A percentile compares a stretch with the other conserved stretches of the same genome.
Conservation (phyloP, 2,329 filamentous ascomycete genomes). For the Hymenoscyphus scutula region DNA sequence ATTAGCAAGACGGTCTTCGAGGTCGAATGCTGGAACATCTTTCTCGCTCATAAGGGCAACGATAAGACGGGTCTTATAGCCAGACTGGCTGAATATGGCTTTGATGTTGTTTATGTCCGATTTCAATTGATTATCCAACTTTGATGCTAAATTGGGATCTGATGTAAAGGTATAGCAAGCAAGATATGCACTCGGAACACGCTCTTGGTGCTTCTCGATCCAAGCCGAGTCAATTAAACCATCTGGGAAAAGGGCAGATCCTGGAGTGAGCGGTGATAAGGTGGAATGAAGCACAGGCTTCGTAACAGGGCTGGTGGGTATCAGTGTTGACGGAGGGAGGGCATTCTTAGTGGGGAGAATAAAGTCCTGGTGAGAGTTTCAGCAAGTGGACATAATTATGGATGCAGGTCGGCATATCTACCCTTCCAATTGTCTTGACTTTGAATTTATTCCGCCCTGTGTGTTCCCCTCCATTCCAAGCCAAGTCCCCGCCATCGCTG, state of each 20-base stretch:
- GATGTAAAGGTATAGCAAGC: constrained; percentile 77
- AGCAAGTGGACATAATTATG: constrained; percentile 27
- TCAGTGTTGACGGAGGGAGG: constrained; percentile 49
- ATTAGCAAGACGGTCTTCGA: constrained; percentile 73
- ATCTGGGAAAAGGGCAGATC: constrained; percentile 82
- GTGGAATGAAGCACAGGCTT: constrained; percentile 76
- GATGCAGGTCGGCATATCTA: constrained; percentile 46
- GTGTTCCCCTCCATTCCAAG: constrained; percentile 63
- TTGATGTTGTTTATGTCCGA: constrained; percentile 79
- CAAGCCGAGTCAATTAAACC: constrained; percentile 79
- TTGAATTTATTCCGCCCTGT: constrained; percentile 56
- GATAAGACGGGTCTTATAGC: constrained; percentile 74
- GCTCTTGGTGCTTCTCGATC: constrained; percentile 84
- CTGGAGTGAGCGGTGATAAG: constrained; percentile 83
- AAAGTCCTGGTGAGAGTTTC: constrained; percentile 44
- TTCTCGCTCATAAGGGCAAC: constrained; percentile 77
- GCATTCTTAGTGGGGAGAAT: constrained; percentile 57
- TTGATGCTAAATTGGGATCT: constrained; percentile 68
- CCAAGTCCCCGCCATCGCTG: constrained; percentile 60
- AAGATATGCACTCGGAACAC: constrained; percentile 76
- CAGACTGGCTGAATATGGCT: constrained; percentile 62
- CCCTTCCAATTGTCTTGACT: constrained; percentile 74
- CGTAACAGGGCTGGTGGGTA: constrained; percentile 40
- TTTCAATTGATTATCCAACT: constrained; percentile 86
- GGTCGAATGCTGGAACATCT: constrained; percentile 52